Conservation (phyloP, 768 basidiomycete species). For the Omphalotus guepiniiformis region DNA sequence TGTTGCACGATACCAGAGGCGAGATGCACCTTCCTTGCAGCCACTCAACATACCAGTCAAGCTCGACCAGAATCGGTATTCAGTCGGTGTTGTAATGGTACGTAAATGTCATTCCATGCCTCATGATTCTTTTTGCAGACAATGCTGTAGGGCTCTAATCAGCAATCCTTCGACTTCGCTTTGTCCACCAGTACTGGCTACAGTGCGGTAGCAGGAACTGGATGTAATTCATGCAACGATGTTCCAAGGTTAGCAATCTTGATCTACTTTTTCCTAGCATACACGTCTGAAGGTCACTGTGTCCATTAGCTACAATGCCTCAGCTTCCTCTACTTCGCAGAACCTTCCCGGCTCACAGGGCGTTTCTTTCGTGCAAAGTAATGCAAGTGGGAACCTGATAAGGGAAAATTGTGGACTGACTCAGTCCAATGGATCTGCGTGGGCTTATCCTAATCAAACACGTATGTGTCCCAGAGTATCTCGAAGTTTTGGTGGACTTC, state of each 20-base stretch:
- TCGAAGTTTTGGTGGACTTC: not conserved
- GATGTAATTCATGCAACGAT: conserved; percentile 26
- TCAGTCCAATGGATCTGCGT: conserved; percentile 25
- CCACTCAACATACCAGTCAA: conserved; percentile 18
- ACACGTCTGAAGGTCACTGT: not conserved
- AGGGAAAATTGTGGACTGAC: conserved; percentile 32
- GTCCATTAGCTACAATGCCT: conserved; percentile 26
- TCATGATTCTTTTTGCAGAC: not conserved
- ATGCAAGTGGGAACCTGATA: conserved; percentile 26
- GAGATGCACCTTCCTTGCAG: conserved; percentile 6
- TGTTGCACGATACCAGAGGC: not conserved
- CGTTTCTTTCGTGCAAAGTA: conserved; percentile 20
- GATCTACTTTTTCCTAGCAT: not conserved
- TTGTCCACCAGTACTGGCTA: conserved; percentile 31
- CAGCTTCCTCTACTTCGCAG: conserved; percentile 25
- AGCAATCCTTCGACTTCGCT: conserved; percentile 33
- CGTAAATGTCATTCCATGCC: not conserved
- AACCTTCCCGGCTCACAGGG: conserved; percentile 16
- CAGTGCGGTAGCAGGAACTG: conserved; percentile 27
- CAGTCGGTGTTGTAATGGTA: conserved; percentile 24
- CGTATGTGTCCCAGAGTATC: conserved; percentile 19
- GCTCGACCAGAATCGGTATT: conserved; percentile 19
- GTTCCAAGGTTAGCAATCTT: conserved; percentile 25
- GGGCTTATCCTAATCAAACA: conserved; percentile 37
- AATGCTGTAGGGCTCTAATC: conserved; percentile 13